Evolutionary conservation across 805 yeast genomes (phyloP).

Genomic region (Spathaspora sp.): DNA sequence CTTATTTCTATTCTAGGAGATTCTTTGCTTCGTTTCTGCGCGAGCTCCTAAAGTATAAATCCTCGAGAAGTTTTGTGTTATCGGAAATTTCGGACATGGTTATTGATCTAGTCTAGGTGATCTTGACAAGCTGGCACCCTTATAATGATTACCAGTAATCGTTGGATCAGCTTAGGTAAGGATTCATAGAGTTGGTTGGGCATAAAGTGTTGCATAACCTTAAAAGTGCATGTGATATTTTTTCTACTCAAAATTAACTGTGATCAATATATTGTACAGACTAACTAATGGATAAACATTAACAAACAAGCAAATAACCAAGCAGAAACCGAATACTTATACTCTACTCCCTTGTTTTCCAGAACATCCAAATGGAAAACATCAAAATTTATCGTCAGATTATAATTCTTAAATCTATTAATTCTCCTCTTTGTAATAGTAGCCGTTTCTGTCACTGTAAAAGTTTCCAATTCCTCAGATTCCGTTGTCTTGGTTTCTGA

Average conservation of each 20-base stretch:
- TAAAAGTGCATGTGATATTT: not conserved
- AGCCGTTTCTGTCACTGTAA: not conserved
- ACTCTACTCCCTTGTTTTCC: not conserved
- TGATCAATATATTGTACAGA: not conserved
- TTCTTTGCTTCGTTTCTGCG: no score
- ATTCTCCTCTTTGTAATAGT: not conserved
- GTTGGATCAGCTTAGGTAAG: no score
- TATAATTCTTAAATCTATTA: not conserved
- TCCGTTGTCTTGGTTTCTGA: not conserved
- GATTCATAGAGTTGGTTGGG: no score
- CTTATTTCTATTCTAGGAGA: no score
- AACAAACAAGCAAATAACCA: not conserved
- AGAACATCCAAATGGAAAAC: constrained; percentile 1
- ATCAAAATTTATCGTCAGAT: constrained; percentile 6
- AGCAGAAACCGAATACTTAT: not conserved
- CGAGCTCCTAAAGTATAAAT: no score
- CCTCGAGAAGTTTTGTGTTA: no score
- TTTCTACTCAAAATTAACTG: no score
- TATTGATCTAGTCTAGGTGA: no score
- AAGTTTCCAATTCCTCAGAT: not conserved
- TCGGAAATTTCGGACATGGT: no score
- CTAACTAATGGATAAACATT: not conserved
- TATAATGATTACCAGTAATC: no score
- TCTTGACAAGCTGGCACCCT: no score
- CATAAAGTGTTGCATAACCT: no score